Evolutionary conservation across 1,284 basidiomycete genomes (phyloP), one percentile per base, ranked within the genome.

Genomic region (Trametes versicolor): DNA sequence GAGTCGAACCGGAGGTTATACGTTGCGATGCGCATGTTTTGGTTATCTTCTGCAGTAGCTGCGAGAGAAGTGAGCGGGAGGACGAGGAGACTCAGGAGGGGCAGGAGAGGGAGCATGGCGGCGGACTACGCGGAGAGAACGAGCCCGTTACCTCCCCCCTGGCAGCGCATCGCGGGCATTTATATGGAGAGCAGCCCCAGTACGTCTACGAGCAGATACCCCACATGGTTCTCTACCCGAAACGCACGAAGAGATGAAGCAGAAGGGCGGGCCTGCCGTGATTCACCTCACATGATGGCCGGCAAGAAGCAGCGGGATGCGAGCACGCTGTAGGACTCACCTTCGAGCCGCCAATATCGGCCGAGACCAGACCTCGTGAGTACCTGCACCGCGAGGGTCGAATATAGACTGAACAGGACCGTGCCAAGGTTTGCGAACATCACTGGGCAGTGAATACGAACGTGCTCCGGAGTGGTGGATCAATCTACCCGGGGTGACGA

Each of bases 101-200:
- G 90, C 92, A 19, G 91, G 90, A 75, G 82, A 87, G 69, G 91
- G 91, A 75, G 87, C 89, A 67, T 62, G 29, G n/a, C 23, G 79
- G 77, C 21, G 85, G 17, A 4, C 17, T 50, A 15, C 4, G 13
- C 54, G 41, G 21, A 25, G 39, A 27, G 39, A n/a, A n/a, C 25
- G 7, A 29, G 39, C n/a, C 52, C n/a, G 54, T 29, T 4, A 19
- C 32, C 27, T 21, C 23, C 34, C 23, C 32, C 9, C 23, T 19
- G 1, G 12, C 13, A 23, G 50, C 19, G 41, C 27, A 45, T 47
- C 45, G 9, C n/a, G 29, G 29, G 55, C 47, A 13, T 47, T 55
- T 57, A 57, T 57, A 57, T 47, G n/a, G 17, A 23, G 25, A 19
- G 43, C 34, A 13, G 6, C 32, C 51, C 32, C 5, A 27, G 19